Evolutionary conservation across 495 filamentous ascomycete genomes (phyloP).

Genomic region (Elasticomyces elasticus): DNA sequence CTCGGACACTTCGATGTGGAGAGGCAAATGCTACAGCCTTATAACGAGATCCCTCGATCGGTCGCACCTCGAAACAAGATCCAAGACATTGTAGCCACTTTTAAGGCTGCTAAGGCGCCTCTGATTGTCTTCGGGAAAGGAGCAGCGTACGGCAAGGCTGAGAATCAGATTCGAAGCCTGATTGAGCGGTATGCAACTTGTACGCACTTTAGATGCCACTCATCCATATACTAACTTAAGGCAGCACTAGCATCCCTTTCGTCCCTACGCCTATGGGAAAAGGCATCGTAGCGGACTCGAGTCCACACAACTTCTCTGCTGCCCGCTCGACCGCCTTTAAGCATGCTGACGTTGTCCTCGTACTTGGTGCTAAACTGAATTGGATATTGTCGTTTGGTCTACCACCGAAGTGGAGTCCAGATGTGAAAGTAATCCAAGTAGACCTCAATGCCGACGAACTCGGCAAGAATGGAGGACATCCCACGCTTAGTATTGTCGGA

Average conservation of each 20-base stretch:
- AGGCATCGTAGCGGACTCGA: conserved; percentile 49
- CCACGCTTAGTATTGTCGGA: conserved; percentile 42
- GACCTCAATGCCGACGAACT: conserved; percentile 51
- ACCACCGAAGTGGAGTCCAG: conserved; percentile 46
- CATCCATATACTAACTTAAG: conserved; percentile 12
- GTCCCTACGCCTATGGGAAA: conserved; percentile 58
- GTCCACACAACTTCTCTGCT: conserved; percentile 45
- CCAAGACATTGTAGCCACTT: conserved; percentile 36
- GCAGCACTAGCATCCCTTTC: conserved; percentile 44
- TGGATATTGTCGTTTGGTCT: conserved; percentile 58
- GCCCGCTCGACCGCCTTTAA: conserved; percentile 49
- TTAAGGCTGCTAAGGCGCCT: conserved; percentile 44
- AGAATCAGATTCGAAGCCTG: conserved; percentile 39
- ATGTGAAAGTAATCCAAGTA: conserved; percentile 49
- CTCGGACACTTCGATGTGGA: conserved; percentile 31
- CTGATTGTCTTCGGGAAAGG: conserved; percentile 54
- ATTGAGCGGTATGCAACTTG: conserved; percentile 28
- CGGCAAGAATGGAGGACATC: conserved; percentile 40
- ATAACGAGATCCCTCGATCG: conserved; percentile 22
- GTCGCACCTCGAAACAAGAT: conserved; percentile 38
- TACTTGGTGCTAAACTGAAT: conserved; percentile 52
- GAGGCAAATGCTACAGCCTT: conserved; percentile 19
- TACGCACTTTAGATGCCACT: neutral
- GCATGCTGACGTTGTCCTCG: conserved; percentile 48
- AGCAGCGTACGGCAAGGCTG: conserved; percentile 49